A percentile compares a stretch with the other conserved stretches of the same genome.
Evolutionary conservation across 345 rosid genomes (phyloP).

Genomic region (Orychophragmus violaceus): DNA sequence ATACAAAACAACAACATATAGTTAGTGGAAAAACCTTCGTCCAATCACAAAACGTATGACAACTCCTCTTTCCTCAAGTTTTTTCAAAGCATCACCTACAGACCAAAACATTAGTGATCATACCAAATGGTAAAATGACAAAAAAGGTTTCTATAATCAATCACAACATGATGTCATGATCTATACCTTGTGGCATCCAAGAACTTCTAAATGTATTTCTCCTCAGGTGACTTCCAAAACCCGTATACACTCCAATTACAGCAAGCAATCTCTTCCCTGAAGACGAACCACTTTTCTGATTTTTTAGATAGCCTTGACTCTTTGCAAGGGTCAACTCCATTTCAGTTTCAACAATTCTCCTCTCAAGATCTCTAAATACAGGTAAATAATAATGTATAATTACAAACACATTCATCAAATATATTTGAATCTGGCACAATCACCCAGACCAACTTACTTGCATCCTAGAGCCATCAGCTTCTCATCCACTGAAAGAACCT

Average conservation of each 20-base stretch:
- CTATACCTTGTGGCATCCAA: conserved; percentile 90
- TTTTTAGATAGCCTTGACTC: conserved; percentile 77
- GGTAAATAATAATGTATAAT: too few relatives aligned
- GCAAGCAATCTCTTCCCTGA: conserved; percentile 64
- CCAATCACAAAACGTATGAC: conserved; percentile 91
- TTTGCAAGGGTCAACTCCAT: conserved; percentile 94
- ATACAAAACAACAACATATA: neutral
- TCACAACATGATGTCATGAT: neutral
- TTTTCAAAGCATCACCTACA: conserved; percentile 66
- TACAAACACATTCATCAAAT: too few relatives aligned
- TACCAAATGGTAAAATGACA: too few relatives aligned
- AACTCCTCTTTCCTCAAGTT: conserved; percentile 90
- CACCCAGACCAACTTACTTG: conserved; percentile 59
- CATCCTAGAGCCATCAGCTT: too few relatives aligned
- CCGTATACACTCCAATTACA: conserved; percentile 92
- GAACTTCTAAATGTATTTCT: conserved; percentile 77
- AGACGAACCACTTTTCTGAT: conserved; percentile 40
- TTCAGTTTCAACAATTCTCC: conserved; percentile 83
- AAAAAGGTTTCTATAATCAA: neutral
- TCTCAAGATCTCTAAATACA: conserved; percentile 94
- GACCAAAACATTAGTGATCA: neutral
- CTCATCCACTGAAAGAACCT: too few relatives aligned
- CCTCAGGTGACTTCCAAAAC: conserved; percentile 79
- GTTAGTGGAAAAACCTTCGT: conserved; percentile 57
- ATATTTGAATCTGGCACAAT: neutral